Base-by-base conservation (phyloP, 495 filamentous ascomycete genomes). In the Daldinia caldariorum region DNA sequence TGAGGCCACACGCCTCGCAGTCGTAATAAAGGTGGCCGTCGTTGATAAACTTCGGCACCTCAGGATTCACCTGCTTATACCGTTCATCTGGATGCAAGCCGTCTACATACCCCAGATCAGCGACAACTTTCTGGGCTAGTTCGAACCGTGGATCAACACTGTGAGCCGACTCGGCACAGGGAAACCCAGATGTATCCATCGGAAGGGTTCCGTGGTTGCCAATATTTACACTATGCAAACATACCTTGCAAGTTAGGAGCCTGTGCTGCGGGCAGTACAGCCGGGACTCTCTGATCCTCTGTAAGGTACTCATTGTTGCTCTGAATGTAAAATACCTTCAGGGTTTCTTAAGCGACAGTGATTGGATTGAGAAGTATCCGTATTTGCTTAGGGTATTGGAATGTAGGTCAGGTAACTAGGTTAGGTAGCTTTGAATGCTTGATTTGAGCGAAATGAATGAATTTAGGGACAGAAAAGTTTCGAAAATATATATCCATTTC, bases 151-250 rank as follows among this genome's bases (percentile, higher is more conserved):
- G 69, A 16, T 60, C 12, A 12, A 71, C 47, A 14, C 29, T 53
- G n/a, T 56, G 41, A 6, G 16, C 55, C 10, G 49, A 20, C 9
- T 64, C 26, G n/a, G 10, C 6, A 5, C 69, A 64, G 6, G 54
- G 26, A 13, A 67, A 47, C 5, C 10, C 14, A 41, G 49, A 4
- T 6, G 43, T 32, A 39, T 47, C 0, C 12, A 38, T 5, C 1
- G 53, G 39, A 9, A 51, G 51, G 0, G 0, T 5, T 2, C 63
- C 58, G 12, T 14, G 3, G 1, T 47, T 13, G 16, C 8, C 12
- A 0, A 31, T 13, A 10, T 70, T 66, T 22, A 70, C 61, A 35
- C 58, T 61, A 47, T 70, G 67, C 10, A 70, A 14, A 31, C 67
- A 70, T 50, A 16, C 4, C 14, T 29, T 22, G 14, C 67, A 70